phyloP scores from a whole-genome alignment of 2,329 filamentous ascomycete species.

The Seiridium cupressi region DNA sequence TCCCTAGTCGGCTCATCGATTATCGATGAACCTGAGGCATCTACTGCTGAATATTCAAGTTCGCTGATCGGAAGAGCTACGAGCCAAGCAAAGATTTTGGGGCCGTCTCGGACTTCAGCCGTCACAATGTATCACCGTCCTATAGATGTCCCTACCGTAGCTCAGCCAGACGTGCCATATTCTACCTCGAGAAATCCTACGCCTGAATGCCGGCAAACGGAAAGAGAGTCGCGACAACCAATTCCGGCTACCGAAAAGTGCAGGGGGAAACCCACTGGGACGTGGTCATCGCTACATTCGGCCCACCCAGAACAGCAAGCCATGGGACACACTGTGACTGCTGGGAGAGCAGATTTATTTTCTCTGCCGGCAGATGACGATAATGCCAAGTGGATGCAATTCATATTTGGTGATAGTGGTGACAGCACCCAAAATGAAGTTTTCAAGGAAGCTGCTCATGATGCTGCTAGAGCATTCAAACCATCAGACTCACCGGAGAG shows the following conservation, averaged over 20 bases:
- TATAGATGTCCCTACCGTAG: too few species aligned
- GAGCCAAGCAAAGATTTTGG: not conserved
- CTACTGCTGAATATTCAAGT: not conserved
- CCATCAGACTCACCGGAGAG: constrained; percentile 17
- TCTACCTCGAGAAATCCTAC: too few species aligned
- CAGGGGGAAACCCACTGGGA: too few species aligned
- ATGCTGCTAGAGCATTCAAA: constrained; percentile 21
- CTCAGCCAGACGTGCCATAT: too few species aligned
- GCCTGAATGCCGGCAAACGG: too few species aligned
- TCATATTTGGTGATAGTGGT: constrained; percentile 21
- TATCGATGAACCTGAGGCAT: not conserved
- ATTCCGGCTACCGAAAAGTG: too few species aligned
- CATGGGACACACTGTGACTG: too few species aligned
- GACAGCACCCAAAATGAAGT: constrained; percentile 19
- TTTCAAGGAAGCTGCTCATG: constrained; percentile 23
- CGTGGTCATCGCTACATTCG: too few species aligned
- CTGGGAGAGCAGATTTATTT: not conserved
- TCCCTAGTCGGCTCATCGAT: not conserved
- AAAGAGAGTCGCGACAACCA: too few species aligned
- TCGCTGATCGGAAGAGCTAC: not conserved
- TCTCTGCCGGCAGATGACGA: constrained; percentile 11
- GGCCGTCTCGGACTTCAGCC: too few species aligned
- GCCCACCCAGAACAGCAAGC: too few species aligned
- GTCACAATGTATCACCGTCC: too few species aligned
- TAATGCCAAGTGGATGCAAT: constrained; percentile 27